Base-by-base conservation (phyloP, 371 early-diverging fungal genomes). In the Thermomucor indicae-seudaticae region DNA sequence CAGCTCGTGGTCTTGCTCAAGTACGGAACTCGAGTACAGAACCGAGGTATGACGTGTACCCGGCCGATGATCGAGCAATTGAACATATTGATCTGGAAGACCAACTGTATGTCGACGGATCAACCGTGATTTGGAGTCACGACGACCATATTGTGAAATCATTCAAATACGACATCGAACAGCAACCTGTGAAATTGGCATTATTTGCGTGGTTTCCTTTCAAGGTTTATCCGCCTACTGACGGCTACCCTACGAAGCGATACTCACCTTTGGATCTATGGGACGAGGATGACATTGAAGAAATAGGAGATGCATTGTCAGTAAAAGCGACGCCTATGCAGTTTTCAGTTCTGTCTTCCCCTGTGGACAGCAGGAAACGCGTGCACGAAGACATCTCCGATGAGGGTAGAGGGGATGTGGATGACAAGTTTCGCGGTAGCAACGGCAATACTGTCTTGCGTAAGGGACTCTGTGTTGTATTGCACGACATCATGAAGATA, bases 151-250 rank as follows among this genome's bases (percentile, higher is more conserved):
- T 59, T 6, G 22, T 53, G 12, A 43, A 53, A 22, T 43, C 54
- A 5, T 25, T 59, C 25, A 51, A 53, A 30, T 54, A 49, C 17
- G 40, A 49, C 25, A 17, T 24, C 16, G 34, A 50, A 40, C 29
- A 45, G 16, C 52, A 51, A 27, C 51, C 47, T 16, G 50, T 59
- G 17, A 43, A 53, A 23, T 23, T 49, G 14, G 59, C 59, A 16
- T 29, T 49, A 8, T 59, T 59, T 50, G 59, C 51, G 10, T 59
- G 59, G 59, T 59, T 59, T 46, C 59, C 52, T 12, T 53, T 50
- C n/a, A 28, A 47, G 38, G 25, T 37, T 12, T 19, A 4, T 6
- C 8, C 22, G n/a, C 22, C 17, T 16, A 3, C 24, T 1, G 47
- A 46, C 14, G 39, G 40, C 19, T 12, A 2, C 2, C 14, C 28